A percentile compares a stretch with the other conserved stretches of the same genome.
These are phyloP conservation scores for Lactifluus volemus DNA, from an alignment of 768 basidiomycete genomes.

Conservation along the genomic window DNA sequence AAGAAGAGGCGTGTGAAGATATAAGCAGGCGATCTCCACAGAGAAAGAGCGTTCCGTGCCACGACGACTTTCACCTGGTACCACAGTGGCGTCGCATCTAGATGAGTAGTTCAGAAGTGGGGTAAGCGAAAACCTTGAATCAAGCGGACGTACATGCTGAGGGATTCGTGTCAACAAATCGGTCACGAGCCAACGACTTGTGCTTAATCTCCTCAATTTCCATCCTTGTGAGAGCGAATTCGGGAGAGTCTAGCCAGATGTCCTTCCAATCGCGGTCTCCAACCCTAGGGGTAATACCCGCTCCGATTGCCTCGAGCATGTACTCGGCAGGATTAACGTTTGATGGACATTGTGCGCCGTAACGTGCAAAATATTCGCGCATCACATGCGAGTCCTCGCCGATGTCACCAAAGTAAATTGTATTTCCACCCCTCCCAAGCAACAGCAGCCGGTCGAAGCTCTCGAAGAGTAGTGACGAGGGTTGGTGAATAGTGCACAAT, in stretches of 20 bases:
- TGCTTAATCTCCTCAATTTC: constrained; percentile 39
- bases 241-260: constrained; percentile 71
- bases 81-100: constrained; percentile 46
- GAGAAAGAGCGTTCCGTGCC: constrained; percentile 55
- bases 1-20: constrained; percentile 78
- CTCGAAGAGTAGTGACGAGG: constrained; percentile 79
- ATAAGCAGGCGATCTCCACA: constrained; percentile 84
- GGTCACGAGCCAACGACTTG: constrained; percentile 1
- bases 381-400: constrained; percentile 64
- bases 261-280: constrained; percentile 83
- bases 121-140: neutral
- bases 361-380: constrained; percentile 65
- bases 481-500: constrained; percentile 86
- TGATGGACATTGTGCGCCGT: constrained; percentile 67
- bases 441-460: constrained; percentile 70
- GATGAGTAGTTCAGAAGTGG: constrained; percentile 37
- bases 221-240: constrained; percentile 30
- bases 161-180: neutral
- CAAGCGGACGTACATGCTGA: constrained; percentile 7
- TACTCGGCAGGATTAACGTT: constrained; percentile 73
- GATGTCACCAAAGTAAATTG: constrained; percentile 89
- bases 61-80: constrained; percentile 69
- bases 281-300: constrained; percentile 63
- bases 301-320: constrained; percentile 83
- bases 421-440: constrained; percentile 77